These are phyloP conservation scores for Paracorniculantispora psalliotae DNA, from an alignment of 2,329 filamentous ascomycete species.

Conservation along the genomic window DNA sequence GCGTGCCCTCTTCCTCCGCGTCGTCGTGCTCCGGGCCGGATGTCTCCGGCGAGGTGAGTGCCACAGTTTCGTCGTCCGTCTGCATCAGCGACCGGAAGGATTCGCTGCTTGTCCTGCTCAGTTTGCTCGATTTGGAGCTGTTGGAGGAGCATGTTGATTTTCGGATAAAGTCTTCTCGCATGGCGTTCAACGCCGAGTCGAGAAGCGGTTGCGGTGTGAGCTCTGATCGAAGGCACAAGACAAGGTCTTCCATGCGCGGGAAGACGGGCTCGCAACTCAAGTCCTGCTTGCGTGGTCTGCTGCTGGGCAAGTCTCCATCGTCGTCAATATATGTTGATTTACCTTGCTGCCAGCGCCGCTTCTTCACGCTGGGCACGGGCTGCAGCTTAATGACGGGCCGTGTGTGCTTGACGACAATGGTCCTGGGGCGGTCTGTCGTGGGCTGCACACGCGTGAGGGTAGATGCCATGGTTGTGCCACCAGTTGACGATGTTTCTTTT, in stretches of 20 bases:
- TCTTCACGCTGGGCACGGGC: slow-evolving; percentile 25
- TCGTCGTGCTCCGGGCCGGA: background rate
- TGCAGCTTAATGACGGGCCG: slow-evolving; percentile 25
- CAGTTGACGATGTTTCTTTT: background rate
- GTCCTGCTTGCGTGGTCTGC: slow-evolving; percentile 15
- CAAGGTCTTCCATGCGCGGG: slow-evolving; percentile 50
- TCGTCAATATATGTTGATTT: slow-evolving; percentile 31
- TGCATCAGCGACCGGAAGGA: background rate
- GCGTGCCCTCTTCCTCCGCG: background rate
- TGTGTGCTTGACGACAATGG: slow-evolving; percentile 26
- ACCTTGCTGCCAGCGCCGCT: slow-evolving; percentile 23
- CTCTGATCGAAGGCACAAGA: slow-evolving; percentile 49
- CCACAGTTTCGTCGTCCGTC: background rate
- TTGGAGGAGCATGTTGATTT: background rate
- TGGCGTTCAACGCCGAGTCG: slow-evolving; percentile 42
- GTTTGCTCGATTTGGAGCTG: background rate
- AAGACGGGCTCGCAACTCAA: slow-evolving; percentile 40
- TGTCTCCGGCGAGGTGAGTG: background rate
- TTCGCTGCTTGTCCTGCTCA: background rate
- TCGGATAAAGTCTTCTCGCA: slow-evolving; percentile 26
- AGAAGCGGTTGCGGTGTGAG: slow-evolving; percentile 35
- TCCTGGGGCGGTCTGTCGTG: slow-evolving; percentile 24
- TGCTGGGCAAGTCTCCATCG: slow-evolving; percentile 33
- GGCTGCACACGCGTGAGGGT: slow-evolving; percentile 21
- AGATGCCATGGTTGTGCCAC: background rate